These are phyloP conservation scores for Candida stauntonica DNA, from an alignment of 805 yeast species.

Conservation along the genomic window DNA sequence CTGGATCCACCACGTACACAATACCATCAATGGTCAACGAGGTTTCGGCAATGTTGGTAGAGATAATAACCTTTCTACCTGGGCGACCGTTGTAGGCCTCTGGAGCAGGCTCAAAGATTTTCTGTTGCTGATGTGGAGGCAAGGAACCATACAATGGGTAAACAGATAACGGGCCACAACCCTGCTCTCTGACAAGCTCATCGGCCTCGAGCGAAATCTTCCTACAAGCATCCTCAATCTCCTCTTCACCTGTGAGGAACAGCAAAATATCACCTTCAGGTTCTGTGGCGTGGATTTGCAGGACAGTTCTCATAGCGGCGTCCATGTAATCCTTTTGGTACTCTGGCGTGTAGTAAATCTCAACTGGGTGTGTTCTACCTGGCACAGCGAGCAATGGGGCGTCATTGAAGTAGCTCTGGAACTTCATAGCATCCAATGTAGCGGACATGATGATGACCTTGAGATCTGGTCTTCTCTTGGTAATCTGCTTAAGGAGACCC, in stretches of 20 bases:
- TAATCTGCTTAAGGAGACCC: slow-evolving; percentile 87
- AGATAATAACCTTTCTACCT: slow-evolving; percentile 89
- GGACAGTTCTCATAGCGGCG: slow-evolving; percentile 90
- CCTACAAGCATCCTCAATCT: slow-evolving; percentile 94
- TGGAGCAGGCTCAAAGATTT: slow-evolving; percentile 88
- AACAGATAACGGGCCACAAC: slow-evolving; percentile 83
- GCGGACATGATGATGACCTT: slow-evolving; percentile 97
- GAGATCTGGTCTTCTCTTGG: slow-evolving; percentile 75
- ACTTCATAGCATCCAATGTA: slow-evolving; percentile 94
- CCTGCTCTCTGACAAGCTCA: slow-evolving; percentile 81
- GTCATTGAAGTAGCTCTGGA: slow-evolving; percentile 80
- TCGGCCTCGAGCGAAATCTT: slow-evolving; percentile 86
- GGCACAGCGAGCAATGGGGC: slow-evolving; percentile 97
- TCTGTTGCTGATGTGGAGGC: slow-evolving; percentile 94
- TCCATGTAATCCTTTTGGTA: slow-evolving; percentile 92
- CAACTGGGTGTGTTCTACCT: slow-evolving; percentile 97
- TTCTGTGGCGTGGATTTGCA: slow-evolving; percentile 96
- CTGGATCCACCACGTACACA: slow-evolving; percentile 96
- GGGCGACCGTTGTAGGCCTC: slow-evolving; percentile 74
- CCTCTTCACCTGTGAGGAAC: slow-evolving; percentile 95
- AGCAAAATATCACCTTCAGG: slow-evolving; percentile 86
- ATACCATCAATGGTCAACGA: slow-evolving; percentile 97
- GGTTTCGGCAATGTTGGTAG: slow-evolving; percentile 97
- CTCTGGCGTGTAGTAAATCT: slow-evolving; percentile 94
- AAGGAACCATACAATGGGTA: slow-evolving; percentile 95